Evolutionary conservation across 495 filamentous ascomycete species (phyloP).

Genomic region (Penicillium cataractarum): DNA sequence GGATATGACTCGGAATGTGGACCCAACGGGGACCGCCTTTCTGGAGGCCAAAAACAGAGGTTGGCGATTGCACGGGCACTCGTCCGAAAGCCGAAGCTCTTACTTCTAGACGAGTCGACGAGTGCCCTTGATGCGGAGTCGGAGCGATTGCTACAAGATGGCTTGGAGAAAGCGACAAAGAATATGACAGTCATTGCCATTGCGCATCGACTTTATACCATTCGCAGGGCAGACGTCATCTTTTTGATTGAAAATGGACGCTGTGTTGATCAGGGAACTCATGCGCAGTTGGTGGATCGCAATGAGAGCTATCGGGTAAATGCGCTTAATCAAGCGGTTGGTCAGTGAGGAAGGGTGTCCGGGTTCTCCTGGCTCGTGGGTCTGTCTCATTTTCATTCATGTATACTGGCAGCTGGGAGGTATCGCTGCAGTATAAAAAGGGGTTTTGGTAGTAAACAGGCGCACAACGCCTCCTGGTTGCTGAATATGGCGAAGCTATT

Average conservation of each 20-base stretch:
- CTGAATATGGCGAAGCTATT: no score
- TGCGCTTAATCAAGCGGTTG: constrained; percentile 3
- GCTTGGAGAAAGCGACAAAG: constrained; percentile 62
- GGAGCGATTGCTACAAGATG: constrained; percentile 69
- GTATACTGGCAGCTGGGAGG: not conserved
- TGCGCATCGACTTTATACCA: constrained; percentile 73
- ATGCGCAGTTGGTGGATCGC: not conserved
- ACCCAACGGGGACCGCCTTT: constrained; percentile 60
- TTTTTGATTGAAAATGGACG: constrained; percentile 34
- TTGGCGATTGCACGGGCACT: constrained; percentile 74
- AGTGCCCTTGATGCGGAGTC: constrained; percentile 71
- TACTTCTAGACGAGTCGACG: constrained; percentile 79
- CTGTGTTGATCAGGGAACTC: constrained; percentile 4
- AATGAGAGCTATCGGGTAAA: constrained; percentile 7
- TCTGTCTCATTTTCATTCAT: not conserved
- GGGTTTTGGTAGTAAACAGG: no score
- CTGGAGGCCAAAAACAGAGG: constrained; percentile 75
- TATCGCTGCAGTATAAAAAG: not conserved
- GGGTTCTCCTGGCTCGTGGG: not conserved
- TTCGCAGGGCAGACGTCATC: constrained; percentile 73
- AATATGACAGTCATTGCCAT: constrained; percentile 75
- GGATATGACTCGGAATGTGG: constrained; percentile 66
- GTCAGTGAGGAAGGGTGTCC: not conserved
- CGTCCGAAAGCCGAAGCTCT: constrained; percentile 65
- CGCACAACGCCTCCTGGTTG: no score